Evolutionary conservation across 108 stramenopile genomes (phyloP).

Genomic region (Discostella stelligeroides): DNA sequence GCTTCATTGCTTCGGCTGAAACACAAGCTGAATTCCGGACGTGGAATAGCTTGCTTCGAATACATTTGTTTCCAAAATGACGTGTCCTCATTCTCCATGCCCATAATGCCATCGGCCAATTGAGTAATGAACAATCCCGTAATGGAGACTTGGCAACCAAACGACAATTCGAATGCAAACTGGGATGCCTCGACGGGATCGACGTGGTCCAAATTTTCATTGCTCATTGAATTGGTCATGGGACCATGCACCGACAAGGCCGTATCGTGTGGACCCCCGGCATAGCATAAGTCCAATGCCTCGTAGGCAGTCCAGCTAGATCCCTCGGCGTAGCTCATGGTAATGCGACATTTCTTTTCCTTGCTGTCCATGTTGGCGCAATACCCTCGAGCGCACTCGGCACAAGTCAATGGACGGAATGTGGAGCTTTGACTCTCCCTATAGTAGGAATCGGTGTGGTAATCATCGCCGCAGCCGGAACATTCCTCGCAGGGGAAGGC

Average conservation of each 20-base stretch:
- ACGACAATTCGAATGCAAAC: constrained; percentile 73
- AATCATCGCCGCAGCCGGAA: constrained; percentile 67
- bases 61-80: constrained; percentile 80
- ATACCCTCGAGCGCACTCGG: constrained; percentile 35
- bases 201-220: constrained; percentile 40
- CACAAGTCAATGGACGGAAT: constrained; percentile 36
- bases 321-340: constrained; percentile 77
- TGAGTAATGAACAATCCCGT: constrained; percentile 96
- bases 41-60: constrained; percentile 42
- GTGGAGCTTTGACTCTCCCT: constrained; percentile 9
- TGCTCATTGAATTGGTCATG: constrained; percentile 5
- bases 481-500: constrained; percentile 96
- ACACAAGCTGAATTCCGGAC: constrained; percentile 67
- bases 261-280: constrained; percentile 69
- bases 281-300: constrained; percentile 64
- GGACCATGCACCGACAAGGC: constrained; percentile 23
- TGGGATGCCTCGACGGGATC: constrained; percentile 59
- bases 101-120: constrained; percentile 97
- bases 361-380: constrained; percentile 23
- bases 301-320: constrained; percentile 79
- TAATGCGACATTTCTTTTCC: constrained; percentile 46
- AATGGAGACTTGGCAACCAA: constrained; percentile 91
- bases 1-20: constrained; percentile 58
- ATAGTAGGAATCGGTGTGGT: constrained; percentile 70
- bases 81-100: constrained; percentile 65